Percentiles rank a stretch among this genome's conserved stretches.
Evolutionary conservation across 306 rosid genomes (phyloP).

Genomic region (Prunus kanzakura): DNA sequence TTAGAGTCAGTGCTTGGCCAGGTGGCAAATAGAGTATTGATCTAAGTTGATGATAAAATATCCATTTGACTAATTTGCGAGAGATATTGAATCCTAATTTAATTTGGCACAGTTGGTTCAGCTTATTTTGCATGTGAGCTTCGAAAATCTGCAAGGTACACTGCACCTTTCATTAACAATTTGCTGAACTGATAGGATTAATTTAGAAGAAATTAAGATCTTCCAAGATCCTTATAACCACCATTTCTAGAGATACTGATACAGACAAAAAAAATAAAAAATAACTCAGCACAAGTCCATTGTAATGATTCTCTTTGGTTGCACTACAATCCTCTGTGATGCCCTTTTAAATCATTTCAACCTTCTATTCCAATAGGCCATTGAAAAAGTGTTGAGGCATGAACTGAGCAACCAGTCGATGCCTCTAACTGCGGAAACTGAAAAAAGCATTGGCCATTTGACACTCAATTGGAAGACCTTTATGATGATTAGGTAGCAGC

Average conservation of each 20-base stretch:
- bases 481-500: slow-evolving; percentile 8
- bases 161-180: slow-evolving; percentile 2
- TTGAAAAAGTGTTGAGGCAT: background rate
- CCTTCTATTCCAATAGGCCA: background rate
- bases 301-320: background rate
- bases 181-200: background rate
- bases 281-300: background rate
- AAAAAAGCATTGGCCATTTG: slow-evolving; percentile 6
- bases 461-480: background rate
- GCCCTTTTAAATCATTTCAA: background rate
- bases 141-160: background rate
- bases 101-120: background rate
- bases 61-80: too few species aligned
- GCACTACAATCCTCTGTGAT: background rate
- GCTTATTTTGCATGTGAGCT: slow-evolving; percentile 8
- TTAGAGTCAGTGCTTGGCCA: too few species aligned
- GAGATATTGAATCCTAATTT: too few species aligned
- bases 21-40: too few species aligned
- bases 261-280: background rate
- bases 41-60: too few species aligned
- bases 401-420: background rate
- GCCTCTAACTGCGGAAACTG: background rate
- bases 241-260: background rate
- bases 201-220: background rate
- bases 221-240: background rate